Evolutionary conservation across 805 yeast genomes (phyloP).

Genomic region (Naumovozyma dairenensis): DNA sequence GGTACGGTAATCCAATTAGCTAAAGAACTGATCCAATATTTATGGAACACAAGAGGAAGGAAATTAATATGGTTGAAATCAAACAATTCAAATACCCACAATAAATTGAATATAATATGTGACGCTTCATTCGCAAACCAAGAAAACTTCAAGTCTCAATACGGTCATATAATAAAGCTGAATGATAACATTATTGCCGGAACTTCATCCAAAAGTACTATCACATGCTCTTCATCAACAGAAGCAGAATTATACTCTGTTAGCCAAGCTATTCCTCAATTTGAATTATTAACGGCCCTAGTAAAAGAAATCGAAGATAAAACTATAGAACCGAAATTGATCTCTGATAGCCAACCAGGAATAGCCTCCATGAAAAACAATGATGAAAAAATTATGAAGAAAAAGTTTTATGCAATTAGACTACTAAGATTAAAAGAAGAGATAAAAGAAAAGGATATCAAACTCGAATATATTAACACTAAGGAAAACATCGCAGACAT

Average conservation of each 20-base stretch:
- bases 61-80: slow-evolving; percentile 3
- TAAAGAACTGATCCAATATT: slow-evolving; percentile 1
- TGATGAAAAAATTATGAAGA: background rate
- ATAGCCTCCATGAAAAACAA: background rate
- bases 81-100: slow-evolving; percentile 1
- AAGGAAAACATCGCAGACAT: no score
- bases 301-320: background rate
- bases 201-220: no score
- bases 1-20: no score
- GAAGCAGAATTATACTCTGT: no score
- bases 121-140: slow-evolving; percentile 5
- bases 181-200: no score
- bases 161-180: background rate
- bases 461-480: no score
- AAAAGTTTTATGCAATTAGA: background rate
- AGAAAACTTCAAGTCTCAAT: slow-evolving; percentile 3
- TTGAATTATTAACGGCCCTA: background rate
- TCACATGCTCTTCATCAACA: no score
- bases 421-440: background rate
- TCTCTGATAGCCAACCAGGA: background rate
- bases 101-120: background rate
- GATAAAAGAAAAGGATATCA: no score
- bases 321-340: background rate
- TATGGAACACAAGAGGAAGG: slow-evolving; percentile 5
- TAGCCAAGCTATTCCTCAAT: background rate